Conservation (phyloP, 495 filamentous ascomycete species). For the Evernia prunastri region DNA sequence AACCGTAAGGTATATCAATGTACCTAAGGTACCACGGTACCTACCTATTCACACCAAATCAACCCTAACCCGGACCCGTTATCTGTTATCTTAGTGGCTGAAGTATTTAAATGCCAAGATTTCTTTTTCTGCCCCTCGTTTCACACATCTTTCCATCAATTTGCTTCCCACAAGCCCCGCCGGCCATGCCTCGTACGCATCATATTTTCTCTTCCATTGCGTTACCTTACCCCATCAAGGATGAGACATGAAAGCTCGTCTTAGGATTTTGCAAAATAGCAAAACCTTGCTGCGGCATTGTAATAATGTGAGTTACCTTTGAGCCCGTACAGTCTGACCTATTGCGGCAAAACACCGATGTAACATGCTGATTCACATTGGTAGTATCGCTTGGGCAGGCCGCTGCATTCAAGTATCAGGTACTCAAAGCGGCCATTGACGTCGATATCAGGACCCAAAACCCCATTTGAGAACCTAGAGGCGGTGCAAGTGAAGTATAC, state of each 20-base stretch:
- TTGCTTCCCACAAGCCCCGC: background rate
- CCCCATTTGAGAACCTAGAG: background rate
- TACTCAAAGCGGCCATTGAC: background rate
- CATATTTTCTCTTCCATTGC: background rate
- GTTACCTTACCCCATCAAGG: slow-evolving; percentile 1
- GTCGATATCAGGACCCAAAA: slow-evolving; percentile 11
- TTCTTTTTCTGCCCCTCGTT: slow-evolving; percentile 1
- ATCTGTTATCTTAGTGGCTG: slow-evolving; percentile 4
- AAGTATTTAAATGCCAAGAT: background rate
- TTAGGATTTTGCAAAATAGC: slow-evolving; percentile 11
- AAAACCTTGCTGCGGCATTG: background rate
- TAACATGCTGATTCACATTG: background rate
- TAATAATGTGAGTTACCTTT: slow-evolving; percentile 8
- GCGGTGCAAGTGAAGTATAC: slow-evolving; percentile 5
- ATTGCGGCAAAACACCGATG: background rate
- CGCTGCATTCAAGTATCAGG: background rate
- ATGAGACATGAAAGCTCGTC: slow-evolving; percentile 21
- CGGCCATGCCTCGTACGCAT: background rate
- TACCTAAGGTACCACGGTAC: too few relatives aligned
- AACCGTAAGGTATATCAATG: too few relatives aligned
- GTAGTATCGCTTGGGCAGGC: background rate
- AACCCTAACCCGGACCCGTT: too few relatives aligned
- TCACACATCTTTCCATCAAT: background rate
- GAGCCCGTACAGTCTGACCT: background rate
- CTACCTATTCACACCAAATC: too few relatives aligned